Base-by-base conservation (phyloP, 202 grass and related monocot genomes). In the Miscanthus sacchariflorus region DNA sequence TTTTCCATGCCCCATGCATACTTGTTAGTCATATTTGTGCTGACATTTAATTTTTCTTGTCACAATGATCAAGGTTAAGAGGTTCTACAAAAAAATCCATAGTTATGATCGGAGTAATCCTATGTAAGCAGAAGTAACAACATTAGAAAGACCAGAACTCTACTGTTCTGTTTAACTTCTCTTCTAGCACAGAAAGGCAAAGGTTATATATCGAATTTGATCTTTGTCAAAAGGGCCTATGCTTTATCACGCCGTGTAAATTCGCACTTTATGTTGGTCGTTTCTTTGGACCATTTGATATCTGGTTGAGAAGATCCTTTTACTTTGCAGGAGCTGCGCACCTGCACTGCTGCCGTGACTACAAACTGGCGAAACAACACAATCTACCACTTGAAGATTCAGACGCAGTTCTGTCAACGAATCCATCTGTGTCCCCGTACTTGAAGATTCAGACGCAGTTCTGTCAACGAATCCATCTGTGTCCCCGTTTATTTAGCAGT, bases 361-460 rank as follows among this genome's bases (percentile, higher is more conserved):
- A 76, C 39, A 63, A 78, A 78, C 54, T 7, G 80, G 21, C 7
- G 25, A 71, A 68, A 46, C 36, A 81, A 74, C 68, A 63, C 23
- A 81, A 67, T 72, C 25, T 65, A 70, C 17, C 12, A 23, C 68
- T 67, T 80, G 70, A 81, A 81, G 88, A 77, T 86, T 89, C 74
- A 86, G 77, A 83, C 35, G 35, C 79, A 63, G 58, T 79, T 89
- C n/a, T 86, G 72, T 68, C 10, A 67, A 48, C 45, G 58, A 68
- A 85, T 61, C 28, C n/a, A 14, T 74, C 11, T 15, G 4, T 4
- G 28, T 12, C 66, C 68, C 25, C 8, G 42, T 82, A 23, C 68
- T 67, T 80, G 70, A 81, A 81, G 88, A 77, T 86, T 89, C 74
- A 86, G 77, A 83, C 35, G 35, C 79, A 63, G 58, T 79, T 89